Base-by-base conservation (phyloP, 1,284 basidiomycete genomes). In the Puccinia triticina region DNA sequence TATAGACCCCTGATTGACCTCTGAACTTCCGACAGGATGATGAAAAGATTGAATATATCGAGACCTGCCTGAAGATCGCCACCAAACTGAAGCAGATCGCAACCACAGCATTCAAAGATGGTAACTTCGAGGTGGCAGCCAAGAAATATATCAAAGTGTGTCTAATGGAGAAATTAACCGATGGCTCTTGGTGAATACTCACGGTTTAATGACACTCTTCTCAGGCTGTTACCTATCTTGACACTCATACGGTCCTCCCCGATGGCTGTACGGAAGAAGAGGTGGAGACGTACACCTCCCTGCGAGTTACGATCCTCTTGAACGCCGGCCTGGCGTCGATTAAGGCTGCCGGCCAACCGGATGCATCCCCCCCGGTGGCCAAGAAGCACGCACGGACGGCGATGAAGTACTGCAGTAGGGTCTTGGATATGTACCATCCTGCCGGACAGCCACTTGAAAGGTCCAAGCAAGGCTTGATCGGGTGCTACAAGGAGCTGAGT, bases 111-210 rank as follows among this genome's bases (percentile, higher is more conserved):
- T 82, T 82, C 32, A 75, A 75, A 40, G 26, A 74, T 18, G 80
- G 80, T 48, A 37, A 82, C 26, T 82, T 55, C 29, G 72, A 75
- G 29, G 71, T 82, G 12, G 80, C 80, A 18, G 59, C 57, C 55
- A 82, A 82, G 48, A 82, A 82, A 48, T 82, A 82, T 64, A 74
- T 69, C 71, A 82, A 82, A 50, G 80, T 74, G 29, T n/a, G 69
- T 78, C 18, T 43, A 10, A 11, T 37, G 21, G 10, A 4, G 37
- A n/a, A n/a, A n/a, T n/a, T 34, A n/a, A 8, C n/a, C 50, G 69
- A 53, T 50, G 46, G 37, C 46, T 29, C 59, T 11, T 43, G n/a
- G 16, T 40, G n/a, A 26, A 43, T 48, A 34, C 46, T 46, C 21
- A 34, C n/a, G 5, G 37, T 18, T 34, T 67, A 43, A 67, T 23